phyloP scores from a whole-genome alignment of 2,329 filamentous ascomycete genomes.

The Cylindrodendrum hubeiense region DNA sequence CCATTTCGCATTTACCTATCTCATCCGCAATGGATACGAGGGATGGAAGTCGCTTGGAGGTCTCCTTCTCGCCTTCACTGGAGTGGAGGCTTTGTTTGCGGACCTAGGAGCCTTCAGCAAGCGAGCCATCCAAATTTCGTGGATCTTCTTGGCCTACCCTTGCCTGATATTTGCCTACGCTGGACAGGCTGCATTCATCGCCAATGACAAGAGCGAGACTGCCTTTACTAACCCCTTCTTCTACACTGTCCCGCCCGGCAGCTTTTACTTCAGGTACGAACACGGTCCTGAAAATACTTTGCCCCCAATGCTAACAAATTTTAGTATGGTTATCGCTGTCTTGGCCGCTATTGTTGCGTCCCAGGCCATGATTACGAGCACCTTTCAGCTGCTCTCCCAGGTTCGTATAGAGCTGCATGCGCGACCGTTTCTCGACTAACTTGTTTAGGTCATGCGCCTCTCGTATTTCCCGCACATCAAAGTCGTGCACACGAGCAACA shows the following conservation, averaged over 20 bases:
- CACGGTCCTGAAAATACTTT: rapidly evolving
- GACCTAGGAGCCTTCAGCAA: slow-evolving; percentile 80
- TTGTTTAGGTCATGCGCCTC: slow-evolving; percentile 69
- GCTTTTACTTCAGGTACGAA: slow-evolving; percentile 60
- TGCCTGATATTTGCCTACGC: slow-evolving; percentile 73
- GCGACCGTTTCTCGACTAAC: neutral
- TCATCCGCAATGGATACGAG: slow-evolving; percentile 66
- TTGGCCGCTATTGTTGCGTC: slow-evolving; percentile 79
- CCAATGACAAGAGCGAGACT: slow-evolving; percentile 61
- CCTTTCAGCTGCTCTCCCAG: slow-evolving; percentile 75
- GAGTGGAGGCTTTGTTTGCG: slow-evolving; percentile 82
- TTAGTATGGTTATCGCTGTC: slow-evolving; percentile 74
- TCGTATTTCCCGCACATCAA: slow-evolving; percentile 81
- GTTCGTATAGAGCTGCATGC: neutral
- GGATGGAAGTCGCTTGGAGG: slow-evolving; percentile 75
- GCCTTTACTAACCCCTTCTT: slow-evolving; percentile 75
- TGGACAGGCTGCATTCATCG: slow-evolving; percentile 79
- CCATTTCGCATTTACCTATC: slow-evolving; percentile 69
- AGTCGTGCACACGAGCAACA: slow-evolving; percentile 75
- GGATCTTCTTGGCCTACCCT: slow-evolving; percentile 76
- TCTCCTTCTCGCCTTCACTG: slow-evolving; percentile 79
- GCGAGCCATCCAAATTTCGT: slow-evolving; percentile 78
- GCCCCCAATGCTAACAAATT: slow-evolving; percentile 38
- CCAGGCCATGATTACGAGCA: slow-evolving; percentile 81
- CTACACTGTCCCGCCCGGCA: slow-evolving; percentile 74